Base-by-base conservation (phyloP, 2,329 filamentous ascomycete species). In the Xenoacremonium recifei region DNA sequence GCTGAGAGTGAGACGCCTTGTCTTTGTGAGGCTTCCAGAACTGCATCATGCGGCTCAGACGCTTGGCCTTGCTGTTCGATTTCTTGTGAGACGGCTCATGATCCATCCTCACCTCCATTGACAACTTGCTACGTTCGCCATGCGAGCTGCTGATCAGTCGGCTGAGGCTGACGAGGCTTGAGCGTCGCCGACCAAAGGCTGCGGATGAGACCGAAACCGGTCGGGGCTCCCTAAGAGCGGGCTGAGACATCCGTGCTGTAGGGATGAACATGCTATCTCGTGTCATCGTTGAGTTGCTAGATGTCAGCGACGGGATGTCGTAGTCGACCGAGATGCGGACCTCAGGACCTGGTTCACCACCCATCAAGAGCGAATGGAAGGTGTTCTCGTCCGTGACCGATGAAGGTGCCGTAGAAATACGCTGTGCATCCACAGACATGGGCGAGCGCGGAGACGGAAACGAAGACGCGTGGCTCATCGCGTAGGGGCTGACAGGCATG, bases 261-360 rank as follows among this genome's bases (percentile, higher is more conserved):
- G 71, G 56, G 1, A 63, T 53, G 33, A 75, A 74, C 25, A 70
- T 70, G 54, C 85, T 87, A 51, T 87, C 82, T 34, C 81, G 77
- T 6, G 84, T 85, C 79, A 85, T 88, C 9, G 85, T 89, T 9
- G 87, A 90, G 52, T 85, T 82, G 58, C 84, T 89, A 58, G 85
- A 89, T 2, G 85, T 87, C 50, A 77, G 66, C 2, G 87, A 90
- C 3, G 87, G 85, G 12, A 88, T 81, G 52, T 88, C 86, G 32
- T 67, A 67, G 49, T 87, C 84, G 21, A 83, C 74, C 1, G 87
- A 91, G 25, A 85, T 77, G 35, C 86, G 80, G 6, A 82, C 69
- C 54, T 89, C 85, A 0, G 85, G 86, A 0, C 84, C 84, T 16
- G 84, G 85, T 50, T 90, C 86, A 39, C 85, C 85, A 63, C 89